These are phyloP conservation scores for Heliamphora exappendiculata DNA, from an alignment of 148 eudicot genomes.

Conservation along the genomic window DNA sequence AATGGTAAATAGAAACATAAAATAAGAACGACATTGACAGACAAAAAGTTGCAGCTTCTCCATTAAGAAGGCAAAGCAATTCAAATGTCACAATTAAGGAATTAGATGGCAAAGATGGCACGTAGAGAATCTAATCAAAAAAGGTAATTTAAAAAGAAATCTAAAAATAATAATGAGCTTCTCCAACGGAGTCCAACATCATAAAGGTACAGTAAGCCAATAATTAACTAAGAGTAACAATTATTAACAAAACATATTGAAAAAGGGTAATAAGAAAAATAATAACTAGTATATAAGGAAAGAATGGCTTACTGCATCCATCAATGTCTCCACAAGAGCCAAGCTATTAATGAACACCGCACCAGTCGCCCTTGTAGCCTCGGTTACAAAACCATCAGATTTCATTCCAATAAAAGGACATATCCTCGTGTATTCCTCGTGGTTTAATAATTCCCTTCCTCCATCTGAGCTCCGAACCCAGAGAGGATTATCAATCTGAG, in stretches of 20 bases:
- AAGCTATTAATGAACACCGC: constrained; percentile 35
- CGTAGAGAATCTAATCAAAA: not conserved
- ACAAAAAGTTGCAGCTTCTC: constrained; percentile 10
- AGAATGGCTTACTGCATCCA: constrained; percentile 45
- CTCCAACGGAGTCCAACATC: too few relatives aligned
- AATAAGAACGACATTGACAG: not conserved
- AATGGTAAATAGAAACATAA: not conserved
- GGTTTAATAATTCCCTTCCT: constrained; percentile 42
- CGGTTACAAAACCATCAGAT: constrained; percentile 39
- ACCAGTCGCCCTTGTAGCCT: constrained; percentile 64
- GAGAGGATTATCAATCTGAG: constrained; percentile 46
- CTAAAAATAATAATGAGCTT: too few relatives aligned
- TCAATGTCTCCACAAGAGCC: constrained; percentile 53
- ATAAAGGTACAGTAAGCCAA: not conserved
- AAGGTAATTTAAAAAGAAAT: not conserved
- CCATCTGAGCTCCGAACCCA: constrained; percentile 54
- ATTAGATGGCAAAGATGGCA: constrained; percentile 29
- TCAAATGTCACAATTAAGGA: constrained; percentile 27
- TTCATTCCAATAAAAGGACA: constrained; percentile 39
- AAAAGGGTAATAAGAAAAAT: not conserved
- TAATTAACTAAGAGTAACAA: not conserved
- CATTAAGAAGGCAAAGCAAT: constrained; percentile 28
- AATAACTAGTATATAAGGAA: not conserved
- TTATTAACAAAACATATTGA: not conserved
- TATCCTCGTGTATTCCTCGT: constrained; percentile 47